Evolutionary conservation across 2,329 filamentous ascomycete genomes (phyloP).

Genomic region (Fusarium fracticaudum): DNA sequence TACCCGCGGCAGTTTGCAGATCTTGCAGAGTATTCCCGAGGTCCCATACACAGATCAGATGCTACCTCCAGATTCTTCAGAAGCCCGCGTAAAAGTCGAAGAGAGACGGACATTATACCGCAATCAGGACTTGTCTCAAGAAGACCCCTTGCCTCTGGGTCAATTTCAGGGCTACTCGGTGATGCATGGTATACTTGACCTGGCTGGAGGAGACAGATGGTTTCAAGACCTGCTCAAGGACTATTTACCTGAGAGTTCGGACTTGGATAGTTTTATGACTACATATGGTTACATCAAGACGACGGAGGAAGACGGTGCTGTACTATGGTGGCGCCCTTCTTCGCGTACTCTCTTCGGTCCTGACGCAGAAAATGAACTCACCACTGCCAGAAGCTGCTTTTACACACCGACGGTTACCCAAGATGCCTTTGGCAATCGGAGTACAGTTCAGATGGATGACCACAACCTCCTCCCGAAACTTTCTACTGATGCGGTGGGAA

Average conservation of each 20-base stretch:
- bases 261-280: not conserved
- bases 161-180: not conserved
- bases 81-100: not conserved
- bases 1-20: accelerated
- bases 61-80: not conserved
- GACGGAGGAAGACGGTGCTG: not conserved
- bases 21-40: not conserved
- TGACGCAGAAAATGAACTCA: not conserved
- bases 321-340: not conserved
- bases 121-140: not conserved
- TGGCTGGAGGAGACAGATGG: not conserved
- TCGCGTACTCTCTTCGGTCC: not conserved
- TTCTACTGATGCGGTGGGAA: not conserved
- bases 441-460: not conserved
- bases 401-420: not conserved
- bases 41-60: not conserved
- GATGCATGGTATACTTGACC: not conserved
- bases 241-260: accelerated
- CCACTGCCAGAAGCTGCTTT: not conserved
- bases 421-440: not conserved
- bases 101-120: not conserved
- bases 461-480: not conserved
- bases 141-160: accelerated
- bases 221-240: not conserved
- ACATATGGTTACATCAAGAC: not conserved